A percentile compares a stretch with the other conserved stretches of the same genome.
Conservation (phyloP, 805 yeast species). For the Monosporozyma servazzii region DNA sequence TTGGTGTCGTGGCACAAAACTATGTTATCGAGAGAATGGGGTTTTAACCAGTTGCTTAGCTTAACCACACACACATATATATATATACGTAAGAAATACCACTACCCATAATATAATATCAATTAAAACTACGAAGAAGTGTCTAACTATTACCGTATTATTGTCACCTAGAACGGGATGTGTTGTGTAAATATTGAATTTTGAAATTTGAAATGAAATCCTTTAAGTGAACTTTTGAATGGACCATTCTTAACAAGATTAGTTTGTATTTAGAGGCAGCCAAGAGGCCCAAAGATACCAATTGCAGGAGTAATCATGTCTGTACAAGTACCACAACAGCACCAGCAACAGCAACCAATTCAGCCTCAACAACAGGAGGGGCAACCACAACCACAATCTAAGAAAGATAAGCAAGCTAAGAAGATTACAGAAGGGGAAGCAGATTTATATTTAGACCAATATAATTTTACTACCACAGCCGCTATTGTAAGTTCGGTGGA, state of each 20-base stretch:
- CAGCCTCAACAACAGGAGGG: background rate
- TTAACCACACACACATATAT: background rate
- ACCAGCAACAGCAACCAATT: background rate
- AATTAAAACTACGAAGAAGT: too few relatives aligned
- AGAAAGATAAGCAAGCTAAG: conserved; percentile 12
- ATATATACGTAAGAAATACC: background rate
- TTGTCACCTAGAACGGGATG: background rate
- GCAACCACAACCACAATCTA: conserved; percentile 1
- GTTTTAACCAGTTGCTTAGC: conserved; percentile 5
- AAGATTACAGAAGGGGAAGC: conserved; percentile 35
- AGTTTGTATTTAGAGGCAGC: background rate
- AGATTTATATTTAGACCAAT: conserved; percentile 65
- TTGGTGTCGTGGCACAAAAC: conserved; percentile 84
- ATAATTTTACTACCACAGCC: conserved; percentile 81
- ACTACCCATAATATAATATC: background rate
- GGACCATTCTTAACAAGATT: background rate
- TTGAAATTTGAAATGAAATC: background rate
- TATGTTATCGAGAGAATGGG: conserved; percentile 80
- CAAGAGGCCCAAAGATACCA: background rate
- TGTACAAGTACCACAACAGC: background rate
- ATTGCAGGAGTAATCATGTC: background rate
- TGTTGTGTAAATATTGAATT: background rate
- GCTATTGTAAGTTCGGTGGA: conserved; percentile 84
- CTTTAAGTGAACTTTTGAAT: background rate
- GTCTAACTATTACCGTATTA: background rate